Percentiles rank a stretch among this genome's conserved stretches.
Evolutionary conservation across 495 filamentous ascomycete species (phyloP).

Genomic region (Tuber umbilicatum): DNA sequence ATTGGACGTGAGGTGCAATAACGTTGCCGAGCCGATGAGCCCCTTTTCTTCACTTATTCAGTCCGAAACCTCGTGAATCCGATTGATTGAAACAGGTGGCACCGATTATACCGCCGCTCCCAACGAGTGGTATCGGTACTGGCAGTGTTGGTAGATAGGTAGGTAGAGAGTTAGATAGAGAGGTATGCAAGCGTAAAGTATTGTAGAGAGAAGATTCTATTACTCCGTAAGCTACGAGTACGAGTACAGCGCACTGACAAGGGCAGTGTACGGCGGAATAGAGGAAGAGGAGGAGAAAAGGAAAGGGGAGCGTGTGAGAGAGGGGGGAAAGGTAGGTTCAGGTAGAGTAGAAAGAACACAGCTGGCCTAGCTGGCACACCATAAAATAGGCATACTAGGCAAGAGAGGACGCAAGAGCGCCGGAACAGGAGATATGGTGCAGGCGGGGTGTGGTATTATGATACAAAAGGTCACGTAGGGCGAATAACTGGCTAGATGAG

Average conservation of each 20-base stretch:
- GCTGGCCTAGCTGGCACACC: background rate
- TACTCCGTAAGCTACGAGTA: background rate
- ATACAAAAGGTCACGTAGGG: background rate
- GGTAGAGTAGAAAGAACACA: background rate
- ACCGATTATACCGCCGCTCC: background rate
- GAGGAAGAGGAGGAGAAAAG: background rate
- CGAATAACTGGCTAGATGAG: background rate
- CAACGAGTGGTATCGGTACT: background rate
- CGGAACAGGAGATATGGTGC: background rate
- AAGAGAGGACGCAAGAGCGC: background rate
- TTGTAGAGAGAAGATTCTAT: background rate
- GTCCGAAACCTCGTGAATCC: background rate
- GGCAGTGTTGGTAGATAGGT: background rate
- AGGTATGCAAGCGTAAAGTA: background rate
- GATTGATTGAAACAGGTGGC: background rate
- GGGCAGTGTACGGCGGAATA: background rate
- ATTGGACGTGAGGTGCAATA: constrained; percentile 15
- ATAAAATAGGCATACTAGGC: background rate
- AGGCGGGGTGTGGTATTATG: background rate
- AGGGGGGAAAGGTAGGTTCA: constrained; percentile 4
- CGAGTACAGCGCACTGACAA: background rate
- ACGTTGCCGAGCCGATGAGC: background rate
- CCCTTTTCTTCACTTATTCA: background rate
- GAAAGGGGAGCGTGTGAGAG: constrained; percentile 11
- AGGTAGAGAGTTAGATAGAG: background rate